phyloP scores from a whole-genome alignment of 1,284 basidiomycete species.

The Trichosporon sp. region DNA sequence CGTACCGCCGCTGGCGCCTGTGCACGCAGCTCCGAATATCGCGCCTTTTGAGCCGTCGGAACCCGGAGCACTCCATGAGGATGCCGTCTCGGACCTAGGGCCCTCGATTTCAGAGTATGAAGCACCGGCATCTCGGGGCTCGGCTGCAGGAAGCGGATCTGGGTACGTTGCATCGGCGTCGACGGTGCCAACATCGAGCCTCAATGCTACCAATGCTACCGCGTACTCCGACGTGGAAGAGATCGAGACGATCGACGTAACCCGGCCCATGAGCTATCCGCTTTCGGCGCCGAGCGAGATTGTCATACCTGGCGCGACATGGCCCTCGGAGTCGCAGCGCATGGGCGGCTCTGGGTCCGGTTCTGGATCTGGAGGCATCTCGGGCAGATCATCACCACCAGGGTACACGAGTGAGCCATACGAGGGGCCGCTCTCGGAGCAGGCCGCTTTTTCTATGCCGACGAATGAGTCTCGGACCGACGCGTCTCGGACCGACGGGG shows the following conservation, averaged over 20 bases:
- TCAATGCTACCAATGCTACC: not conserved
- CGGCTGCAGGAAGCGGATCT: not conserved
- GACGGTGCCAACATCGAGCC: not conserved
- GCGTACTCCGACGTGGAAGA: not conserved
- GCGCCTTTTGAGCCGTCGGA: not conserved
- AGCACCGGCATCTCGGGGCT: not conserved
- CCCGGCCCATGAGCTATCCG: not conserved
- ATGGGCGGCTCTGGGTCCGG: not conserved
- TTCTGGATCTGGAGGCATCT: not conserved
- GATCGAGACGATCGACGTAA: not conserved
- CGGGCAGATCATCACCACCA: not conserved
- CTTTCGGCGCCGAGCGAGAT: not conserved
- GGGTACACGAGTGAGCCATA: not conserved
- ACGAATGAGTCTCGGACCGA: not conserved
- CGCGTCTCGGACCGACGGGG: not conserved
- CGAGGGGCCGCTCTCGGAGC: not conserved
- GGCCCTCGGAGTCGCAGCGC: not conserved
- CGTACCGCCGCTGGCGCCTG: not conserved
- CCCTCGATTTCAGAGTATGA: not conserved
- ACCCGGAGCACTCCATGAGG: not conserved
- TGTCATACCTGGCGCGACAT: not conserved
- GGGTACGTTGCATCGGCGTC: not conserved
- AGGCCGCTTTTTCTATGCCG: not conserved
- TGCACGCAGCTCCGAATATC: not conserved
- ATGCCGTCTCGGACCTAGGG: not conserved